A percentile compares a stretch with the other conserved stretches of the same genome.
Conservation (phyloP, 768 basidiomycete species). For the Paxillus rubicundulus region DNA sequence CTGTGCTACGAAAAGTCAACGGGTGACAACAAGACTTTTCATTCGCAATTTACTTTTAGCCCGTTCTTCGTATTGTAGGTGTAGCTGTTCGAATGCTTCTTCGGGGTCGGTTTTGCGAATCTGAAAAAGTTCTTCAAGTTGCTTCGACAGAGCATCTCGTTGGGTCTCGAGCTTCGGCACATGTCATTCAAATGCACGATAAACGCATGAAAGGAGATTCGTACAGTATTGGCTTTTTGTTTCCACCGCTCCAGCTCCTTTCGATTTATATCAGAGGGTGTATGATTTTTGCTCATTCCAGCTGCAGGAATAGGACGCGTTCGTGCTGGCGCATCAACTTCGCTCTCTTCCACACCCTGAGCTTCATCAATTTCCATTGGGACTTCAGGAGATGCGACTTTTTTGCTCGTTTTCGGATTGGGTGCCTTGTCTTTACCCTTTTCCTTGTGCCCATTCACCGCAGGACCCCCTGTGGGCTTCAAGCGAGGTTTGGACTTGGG, state of each 20-base stretch:
- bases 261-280: constrained; percentile 12
- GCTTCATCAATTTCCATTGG: constrained; percentile 15
- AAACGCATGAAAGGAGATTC: not conserved
- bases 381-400: not conserved
- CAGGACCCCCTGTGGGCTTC: constrained; percentile 3
- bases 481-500: constrained; percentile 19
- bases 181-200: not conserved
- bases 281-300: constrained; percentile 11
- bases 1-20: constrained; percentile 44
- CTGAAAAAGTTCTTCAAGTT: constrained; percentile 58
- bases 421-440: constrained; percentile 11
- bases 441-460: constrained; percentile 4
- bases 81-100: constrained; percentile 45
- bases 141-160: constrained; percentile 45
- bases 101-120: constrained; percentile 69
- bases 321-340: not conserved
- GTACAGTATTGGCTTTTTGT: constrained; percentile 27
- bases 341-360: not conserved
- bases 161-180: constrained; percentile 35
- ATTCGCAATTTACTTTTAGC: constrained; percentile 44
- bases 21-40: not conserved
- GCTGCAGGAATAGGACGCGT: constrained; percentile 1
- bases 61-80: constrained; percentile 49
- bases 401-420: constrained; percentile 12
- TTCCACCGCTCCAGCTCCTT: constrained; percentile 33